Base-by-base conservation (phyloP, 2,329 filamentous ascomycete genomes). In the Onygena corvina region DNA sequence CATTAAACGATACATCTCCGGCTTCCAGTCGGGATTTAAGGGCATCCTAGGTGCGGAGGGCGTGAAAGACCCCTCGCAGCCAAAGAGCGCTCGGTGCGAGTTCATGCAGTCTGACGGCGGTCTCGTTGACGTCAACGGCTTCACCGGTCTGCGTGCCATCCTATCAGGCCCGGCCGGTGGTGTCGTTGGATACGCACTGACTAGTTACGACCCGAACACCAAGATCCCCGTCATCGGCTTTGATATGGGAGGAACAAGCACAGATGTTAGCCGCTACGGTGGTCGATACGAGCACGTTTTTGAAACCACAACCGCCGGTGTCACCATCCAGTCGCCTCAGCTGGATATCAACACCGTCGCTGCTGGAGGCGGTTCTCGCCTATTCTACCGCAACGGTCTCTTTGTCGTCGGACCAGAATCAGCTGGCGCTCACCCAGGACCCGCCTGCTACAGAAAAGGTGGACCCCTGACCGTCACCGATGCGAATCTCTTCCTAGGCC, bases 381-480 rank as follows among this genome's bases (percentile, higher is more conserved):
- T 65, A 1, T 64, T 64, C 47, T 66, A 60, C 47, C 56, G 76
- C 53, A 92, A 93, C 55, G 86, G 88, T 0, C 71, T 94, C 0
- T 94, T 95, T 56, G 84, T 89, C 0, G 88, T 94, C 2, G 89
- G 89, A 0, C 89, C 89, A 0, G 87, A 94, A 61, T 92, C 85
- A 4, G 89, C 88, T 1, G 83, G 86, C 25, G 88, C 89, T 2
- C 86, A 94, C 59, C 89, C 89, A 0, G 89, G 89, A 0, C 89
- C 89, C 7, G 86, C 86, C 0, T 94, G 88, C 57, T 95, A 94
- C 65, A 77, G 88, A 27, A 94, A 94, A 65, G 86, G 83, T 0
- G 89, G 89, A 0, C 88, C 89, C 3, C 74, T 89, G 3, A 92
- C 89, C 0, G 88, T 95, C n/a, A 95, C 89, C 0, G 89, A 95